Evolutionary conservation across 805 yeast species (phyloP), one percentile per base, ranked within the genome.

Genomic region (Spathaspora sp.): DNA sequence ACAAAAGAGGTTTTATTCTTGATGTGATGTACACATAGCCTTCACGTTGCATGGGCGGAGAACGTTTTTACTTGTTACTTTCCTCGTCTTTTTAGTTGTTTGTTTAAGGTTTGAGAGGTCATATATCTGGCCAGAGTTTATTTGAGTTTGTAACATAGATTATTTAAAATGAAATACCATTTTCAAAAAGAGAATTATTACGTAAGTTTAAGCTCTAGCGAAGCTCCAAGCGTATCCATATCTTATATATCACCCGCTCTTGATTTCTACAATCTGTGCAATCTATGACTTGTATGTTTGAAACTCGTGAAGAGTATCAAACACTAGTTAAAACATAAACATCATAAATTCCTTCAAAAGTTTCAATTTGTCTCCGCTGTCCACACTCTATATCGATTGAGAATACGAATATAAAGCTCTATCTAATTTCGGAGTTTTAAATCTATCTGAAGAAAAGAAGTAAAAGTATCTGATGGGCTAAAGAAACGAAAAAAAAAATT

Each of bases 331-430:
- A 42, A 20, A 42, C 5, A 12, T 18, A 42, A 19, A 16, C 38
- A 19, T 35, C 47, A 45, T 45, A 45, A 31, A 45, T 45, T 31
- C 23, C 26, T 31, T 20, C 17, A 35, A 35, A 12, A 14, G 3
- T 23, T 42, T 64, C 58, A 23, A 23, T 73, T 48, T 73, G 64
- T 62, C 78, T 73, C 77, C 76, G 74, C 69, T 73, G 77, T 73
- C 78, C 78, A 73, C 77, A 73, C 78, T 70, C 64, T 59, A 59
- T 57, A 66, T 55, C 65, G 63, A 66, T 55, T 49, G 61, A 50
- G 50, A 55, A 58, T 50, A 31, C 31, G 57, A 58, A 56, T 62
- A 62, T 57, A 60, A 68, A 73, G 78, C 76, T 73, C 78, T 73
- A 73, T 62, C 75, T 59, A 57, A 53, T 51, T 58, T 66, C 73